phyloP scores from a whole-genome alignment of 768 basidiomycete species.

The Mycena indigotica region DNA sequence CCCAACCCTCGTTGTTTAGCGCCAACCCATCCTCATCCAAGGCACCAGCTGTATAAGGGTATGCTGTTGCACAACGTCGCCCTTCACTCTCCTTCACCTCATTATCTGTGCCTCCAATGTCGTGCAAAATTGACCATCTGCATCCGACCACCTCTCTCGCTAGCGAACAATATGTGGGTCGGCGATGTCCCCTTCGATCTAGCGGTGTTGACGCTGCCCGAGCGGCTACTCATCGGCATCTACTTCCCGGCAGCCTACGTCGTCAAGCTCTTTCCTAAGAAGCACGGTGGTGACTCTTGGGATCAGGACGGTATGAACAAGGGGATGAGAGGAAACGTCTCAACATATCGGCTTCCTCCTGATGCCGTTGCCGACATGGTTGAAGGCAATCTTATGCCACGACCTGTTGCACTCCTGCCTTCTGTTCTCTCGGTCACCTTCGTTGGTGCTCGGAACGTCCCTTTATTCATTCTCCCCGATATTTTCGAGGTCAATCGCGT shows the following conservation, averaged over 20 bases:
- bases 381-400: conserved; percentile 25
- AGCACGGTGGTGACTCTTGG: background rate
- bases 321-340: conserved; percentile 28
- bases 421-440: conserved; percentile 34
- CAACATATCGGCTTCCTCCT: conserved; percentile 18
- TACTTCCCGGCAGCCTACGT: conserved; percentile 25
- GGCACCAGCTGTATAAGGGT: background rate
- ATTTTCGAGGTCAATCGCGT: conserved; percentile 28
- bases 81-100: background rate
- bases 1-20: background rate
- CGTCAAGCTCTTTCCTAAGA: conserved; percentile 29
- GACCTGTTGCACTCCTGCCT: conserved; percentile 10
- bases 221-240: conserved; percentile 26
- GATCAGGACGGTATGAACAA: background rate
- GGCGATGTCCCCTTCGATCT: conserved; percentile 24
- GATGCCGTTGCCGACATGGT: conserved; percentile 20
- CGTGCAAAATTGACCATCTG: background rate
- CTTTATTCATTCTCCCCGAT: conserved; percentile 20
- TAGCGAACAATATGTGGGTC: conserved; percentile 31
- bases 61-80: background rate
- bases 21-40: background rate
- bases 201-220: conserved; percentile 22
- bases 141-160: background rate
- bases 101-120: background rate
- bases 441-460: conserved; percentile 27